These are phyloP conservation scores for Entomortierella lignicola DNA, from an alignment of 192 early-diverging fungal species.

Conservation along the genomic window DNA sequence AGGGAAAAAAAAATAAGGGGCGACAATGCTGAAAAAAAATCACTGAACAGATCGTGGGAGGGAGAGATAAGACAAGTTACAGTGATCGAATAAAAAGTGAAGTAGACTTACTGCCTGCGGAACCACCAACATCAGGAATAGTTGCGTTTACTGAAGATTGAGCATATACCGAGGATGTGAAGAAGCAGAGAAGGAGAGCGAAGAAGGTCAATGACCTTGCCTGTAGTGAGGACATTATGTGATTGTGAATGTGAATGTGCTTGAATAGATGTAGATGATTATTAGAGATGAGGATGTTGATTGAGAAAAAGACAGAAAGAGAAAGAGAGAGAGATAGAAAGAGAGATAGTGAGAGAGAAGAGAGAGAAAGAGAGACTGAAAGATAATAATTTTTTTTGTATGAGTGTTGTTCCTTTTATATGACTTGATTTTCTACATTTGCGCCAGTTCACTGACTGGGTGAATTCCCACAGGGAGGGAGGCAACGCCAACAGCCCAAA, in stretches of 20 bases:
- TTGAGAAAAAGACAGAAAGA: neutral
- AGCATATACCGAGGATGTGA: neutral
- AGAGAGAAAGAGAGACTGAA: neutral
- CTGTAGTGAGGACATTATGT: neutral
- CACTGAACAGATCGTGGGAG: too few relatives aligned
- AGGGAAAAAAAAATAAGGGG: too few relatives aligned
- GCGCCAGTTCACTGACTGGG: too few relatives aligned
- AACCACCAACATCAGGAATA: neutral
- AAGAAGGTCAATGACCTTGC: slow-evolving; percentile 2
- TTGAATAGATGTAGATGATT: neutral
- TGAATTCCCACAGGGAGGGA: neutral
- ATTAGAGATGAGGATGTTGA: neutral
- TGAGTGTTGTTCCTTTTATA: slow-evolving; percentile 10
- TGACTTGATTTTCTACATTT: neutral
- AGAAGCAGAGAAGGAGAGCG: neutral
- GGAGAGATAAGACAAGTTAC: too few relatives aligned
- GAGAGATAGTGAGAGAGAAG: neutral
- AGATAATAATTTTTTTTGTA: neutral
- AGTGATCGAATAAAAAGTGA: neutral
- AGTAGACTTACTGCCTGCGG: neutral
- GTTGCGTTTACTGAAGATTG: neutral
- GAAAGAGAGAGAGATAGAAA: neutral
- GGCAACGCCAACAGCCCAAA: too few relatives aligned
- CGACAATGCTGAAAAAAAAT: too few relatives aligned
- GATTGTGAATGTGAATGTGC: neutral